Percentiles rank a stretch among this genome's conserved stretches.
Conservation (phyloP, 768 basidiomycete genomes). For the Termitomyces heimii region DNA sequence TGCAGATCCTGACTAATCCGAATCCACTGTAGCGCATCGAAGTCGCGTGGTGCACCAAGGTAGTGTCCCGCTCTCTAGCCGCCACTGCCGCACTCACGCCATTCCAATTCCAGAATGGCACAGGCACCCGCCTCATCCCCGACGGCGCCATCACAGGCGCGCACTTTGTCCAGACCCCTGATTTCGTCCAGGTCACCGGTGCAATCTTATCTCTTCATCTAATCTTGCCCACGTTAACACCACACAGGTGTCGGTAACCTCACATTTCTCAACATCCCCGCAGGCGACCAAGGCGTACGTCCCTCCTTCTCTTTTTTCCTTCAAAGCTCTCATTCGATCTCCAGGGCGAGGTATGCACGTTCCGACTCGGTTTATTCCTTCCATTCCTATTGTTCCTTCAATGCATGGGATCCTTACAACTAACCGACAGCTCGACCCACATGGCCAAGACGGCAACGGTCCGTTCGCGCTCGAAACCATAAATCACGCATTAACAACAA, state of each 20-base stretch:
- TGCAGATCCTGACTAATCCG: conserved; percentile 6
- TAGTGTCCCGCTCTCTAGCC: background rate
- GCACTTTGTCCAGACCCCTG: conserved; percentile 68
- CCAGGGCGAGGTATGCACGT: conserved; percentile 20
- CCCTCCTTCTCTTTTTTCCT: no score
- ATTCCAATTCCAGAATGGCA: conserved; percentile 43
- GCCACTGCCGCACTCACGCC: background rate
- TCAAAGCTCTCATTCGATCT: background rate
- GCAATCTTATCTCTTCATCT: background rate
- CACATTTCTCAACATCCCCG: conserved; percentile 58
- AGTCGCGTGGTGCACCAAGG: conserved; percentile 39
- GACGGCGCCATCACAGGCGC: conserved; percentile 63
- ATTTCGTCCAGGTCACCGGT: conserved; percentile 70
- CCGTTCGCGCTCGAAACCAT: background rate
- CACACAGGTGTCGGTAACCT: conserved; percentile 55
- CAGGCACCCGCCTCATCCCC: conserved; percentile 66
- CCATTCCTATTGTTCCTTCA: background rate
- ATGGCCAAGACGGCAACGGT: conserved; percentile 57
- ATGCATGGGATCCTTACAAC: background rate
- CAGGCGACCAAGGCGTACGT: conserved; percentile 48
- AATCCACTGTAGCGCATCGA: conserved; percentile 28
- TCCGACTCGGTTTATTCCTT: background rate
- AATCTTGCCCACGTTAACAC: background rate
- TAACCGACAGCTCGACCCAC: conserved; percentile 51
- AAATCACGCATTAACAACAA: background rate